Evolutionary conservation across 2,329 filamentous ascomycete genomes (phyloP), one percentile per base, ranked within the genome.

Genomic region (Tolypocladium endophyticum): DNA sequence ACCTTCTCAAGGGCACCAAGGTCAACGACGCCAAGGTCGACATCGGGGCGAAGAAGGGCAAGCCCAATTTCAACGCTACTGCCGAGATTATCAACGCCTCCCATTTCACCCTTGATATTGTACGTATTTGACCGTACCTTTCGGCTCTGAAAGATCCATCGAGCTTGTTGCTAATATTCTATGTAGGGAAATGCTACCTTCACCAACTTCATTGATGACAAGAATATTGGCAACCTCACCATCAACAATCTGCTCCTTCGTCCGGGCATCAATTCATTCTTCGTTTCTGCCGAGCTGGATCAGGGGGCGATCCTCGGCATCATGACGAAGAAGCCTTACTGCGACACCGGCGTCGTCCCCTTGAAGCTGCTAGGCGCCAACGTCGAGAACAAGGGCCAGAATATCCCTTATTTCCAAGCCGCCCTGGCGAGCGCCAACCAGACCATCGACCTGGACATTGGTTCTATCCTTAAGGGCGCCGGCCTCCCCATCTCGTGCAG

Each of bases 41-140:
- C 39, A 65, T 78, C 25, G 65, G 69, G 35, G 60, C 67, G 18
- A 68, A 76, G 58, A 62, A 68, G 12, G 74, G 79, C 58, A 79
- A 76, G 28, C 77, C 80, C 68, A 89, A 88, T 74, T 86, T 89
- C 73, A 73, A 79, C 57, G 86, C 80, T 64, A 80, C 75, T 18
- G 79, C 81, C 60, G 75, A 76, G 60, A 85, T 89, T 57, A 85
- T 84, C 64, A 90, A 89, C 70, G 79, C 77, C 8, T 87, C 86
- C 1, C 72, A 82, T 57, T 78, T 87, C 68, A 83, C 79, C n/a
- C 77, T 89, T 58, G 80, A 87, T 39, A 81, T 89, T 66, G 83
- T 85, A 74, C 73, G 80, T 75, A 25, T 4, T 38, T 20, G 55
- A 2, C 18, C 59, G 50, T 25, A n/a, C 20, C 9, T 52, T 9